Conservation (phyloP, 2,329 filamentous ascomycete species). For the Botrytis squamosa region DNA sequence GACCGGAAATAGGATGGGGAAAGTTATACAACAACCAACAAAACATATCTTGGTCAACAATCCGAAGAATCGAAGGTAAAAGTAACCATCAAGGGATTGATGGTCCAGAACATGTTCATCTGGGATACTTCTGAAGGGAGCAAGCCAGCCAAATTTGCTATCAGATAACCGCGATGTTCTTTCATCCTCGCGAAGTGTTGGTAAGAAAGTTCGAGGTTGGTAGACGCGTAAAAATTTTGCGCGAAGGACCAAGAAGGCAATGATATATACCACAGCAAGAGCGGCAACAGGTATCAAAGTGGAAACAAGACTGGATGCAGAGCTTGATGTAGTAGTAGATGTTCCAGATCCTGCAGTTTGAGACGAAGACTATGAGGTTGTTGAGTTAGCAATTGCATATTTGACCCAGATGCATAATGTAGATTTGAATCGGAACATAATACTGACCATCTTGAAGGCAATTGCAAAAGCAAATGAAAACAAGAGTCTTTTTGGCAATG, state of each 20-base stretch:
- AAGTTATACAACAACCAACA: conserved; percentile 78
- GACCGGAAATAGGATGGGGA: conserved; percentile 75
- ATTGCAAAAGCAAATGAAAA: neutral
- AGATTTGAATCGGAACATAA: neutral
- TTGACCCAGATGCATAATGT: neutral
- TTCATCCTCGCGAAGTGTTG: conserved; percentile 49
- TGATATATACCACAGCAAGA: conserved; percentile 43
- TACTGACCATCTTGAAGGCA: neutral
- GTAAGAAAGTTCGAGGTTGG: conserved; percentile 53
- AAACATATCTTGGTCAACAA: conserved; percentile 75
- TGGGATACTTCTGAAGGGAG: conserved; percentile 55
- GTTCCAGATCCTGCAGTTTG: neutral
- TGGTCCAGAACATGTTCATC: conserved; percentile 84
- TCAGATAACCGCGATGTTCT: conserved; percentile 58
- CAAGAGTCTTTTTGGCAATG: neutral
- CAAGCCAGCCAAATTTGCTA: conserved; percentile 65
- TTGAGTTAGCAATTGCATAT: conserved; percentile 1
- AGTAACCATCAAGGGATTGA: conserved; percentile 86
- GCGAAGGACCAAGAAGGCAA: conserved; percentile 50
- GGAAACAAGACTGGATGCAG: conserved; percentile 45
- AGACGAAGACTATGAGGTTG: neutral
- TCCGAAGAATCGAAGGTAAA: conserved; percentile 85
- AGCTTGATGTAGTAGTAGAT: conserved; percentile 22
- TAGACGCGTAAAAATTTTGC: conserved; percentile 49
- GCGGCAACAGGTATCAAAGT: conserved; percentile 49